A percentile compares a stretch with the other conserved stretches of the same genome.
These are phyloP conservation scores for Trypanosomatidae sp. DNA, from an alignment of 208 protist genomes.

Conservation along the genomic window DNA sequence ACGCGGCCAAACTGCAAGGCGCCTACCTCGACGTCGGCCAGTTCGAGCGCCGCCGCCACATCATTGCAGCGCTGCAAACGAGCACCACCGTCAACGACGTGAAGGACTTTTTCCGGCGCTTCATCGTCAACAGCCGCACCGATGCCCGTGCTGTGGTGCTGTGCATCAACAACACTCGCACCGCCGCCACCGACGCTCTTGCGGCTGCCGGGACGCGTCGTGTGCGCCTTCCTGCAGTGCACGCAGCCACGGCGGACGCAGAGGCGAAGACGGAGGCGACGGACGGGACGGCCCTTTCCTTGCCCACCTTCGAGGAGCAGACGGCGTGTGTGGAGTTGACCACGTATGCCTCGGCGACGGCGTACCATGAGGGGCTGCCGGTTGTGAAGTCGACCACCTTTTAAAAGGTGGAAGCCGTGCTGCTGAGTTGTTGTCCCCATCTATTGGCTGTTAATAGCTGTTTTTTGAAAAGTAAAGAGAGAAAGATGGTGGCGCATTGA, in stretches of 20 bases:
- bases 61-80: constrained; percentile 38
- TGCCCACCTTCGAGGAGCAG: constrained; percentile 34
- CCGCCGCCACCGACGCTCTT: constrained; percentile 8
- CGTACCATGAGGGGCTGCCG: constrained; percentile 16
- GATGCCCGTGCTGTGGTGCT: constrained; percentile 36
- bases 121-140: constrained; percentile 45
- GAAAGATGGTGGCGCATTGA: no score
- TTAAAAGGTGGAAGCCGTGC: no score
- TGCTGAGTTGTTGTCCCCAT: no score
- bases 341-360: constrained; percentile 12
- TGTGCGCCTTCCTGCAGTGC: constrained; percentile 10
- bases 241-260: constrained; percentile 1
- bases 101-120: constrained; percentile 33
- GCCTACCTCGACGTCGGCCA: constrained; percentile 38
- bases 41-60: constrained; percentile 28
- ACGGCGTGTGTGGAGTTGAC: constrained; percentile 17
- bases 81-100: constrained; percentile 36
- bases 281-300: constrained; percentile 13
- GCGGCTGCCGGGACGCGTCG: constrained; percentile 5
- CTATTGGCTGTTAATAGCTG: no score
- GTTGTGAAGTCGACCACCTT: no score
- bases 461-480: no score
- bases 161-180: constrained; percentile 40
- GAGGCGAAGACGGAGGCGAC: neutral
- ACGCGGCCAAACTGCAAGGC: constrained; percentile 29